Evolutionary conservation across 148 eudicot genomes (phyloP), one percentile per base, ranked within the genome.

Genomic region (Silene latifolia): DNA sequence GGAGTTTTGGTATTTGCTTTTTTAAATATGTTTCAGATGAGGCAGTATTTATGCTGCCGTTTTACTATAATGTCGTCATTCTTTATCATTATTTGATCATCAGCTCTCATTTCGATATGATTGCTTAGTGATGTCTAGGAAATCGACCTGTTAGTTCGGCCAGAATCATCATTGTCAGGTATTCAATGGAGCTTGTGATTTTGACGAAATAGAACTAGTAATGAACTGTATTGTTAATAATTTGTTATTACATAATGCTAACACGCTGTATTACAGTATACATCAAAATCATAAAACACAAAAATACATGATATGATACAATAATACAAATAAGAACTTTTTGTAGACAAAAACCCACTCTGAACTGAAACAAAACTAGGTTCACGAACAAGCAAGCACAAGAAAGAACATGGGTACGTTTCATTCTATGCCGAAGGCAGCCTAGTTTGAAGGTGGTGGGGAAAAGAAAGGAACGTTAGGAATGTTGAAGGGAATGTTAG

Each of bases 391-490:
- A 18, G 48, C 10, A 65, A 18, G 48, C 48, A 18, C 17, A 32
- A 8, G 27, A 60, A 59, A 39, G 44, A 39, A 39, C 44, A 5
- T 7, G 44, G 44, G 9, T 39, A 1, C 1, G 44, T 39, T 39
- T 39, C 44, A 14, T 68, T 8, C 47, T 9, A 74, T 32, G 51
- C 67, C 20, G 57, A 83, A 20, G 63, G 64, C 46, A 5, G 72
- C 29, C 47, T 74, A 74, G 60, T 74, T 74, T 24, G 77, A 74
- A 74, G 77, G 69, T 17, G 77, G 61, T 12, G 62, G 77, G 70
- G 77, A 74, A 63, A 23, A 15, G 44, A 74, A 63, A 32, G 77
- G 69, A 19, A 47, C 23, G 72, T 47, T 21, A 12, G 72, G 72
- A 48, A 69, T 67, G 56, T n/a, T 67, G 8, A 67, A 67, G 17